These are phyloP conservation scores for Gastrolobium villosum DNA, from an alignment of 306 rosid species.

Conservation along the genomic window DNA sequence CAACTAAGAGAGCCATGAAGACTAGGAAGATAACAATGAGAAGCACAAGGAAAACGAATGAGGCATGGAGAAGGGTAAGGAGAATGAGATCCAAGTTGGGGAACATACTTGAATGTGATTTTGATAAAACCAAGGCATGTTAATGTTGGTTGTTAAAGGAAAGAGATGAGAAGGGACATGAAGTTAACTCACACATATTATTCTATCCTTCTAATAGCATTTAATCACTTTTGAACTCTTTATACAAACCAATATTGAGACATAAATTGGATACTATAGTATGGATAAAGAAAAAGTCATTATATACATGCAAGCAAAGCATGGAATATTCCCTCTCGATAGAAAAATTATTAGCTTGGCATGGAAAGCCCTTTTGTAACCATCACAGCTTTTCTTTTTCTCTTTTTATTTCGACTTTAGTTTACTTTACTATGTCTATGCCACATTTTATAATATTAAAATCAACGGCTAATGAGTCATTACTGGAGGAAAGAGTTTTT, in stretches of 20 bases:
- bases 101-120: conserved; percentile 47
- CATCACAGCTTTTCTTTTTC: conserved; percentile 15
- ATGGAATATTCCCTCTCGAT: conserved; percentile 23
- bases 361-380: conserved; percentile 34
- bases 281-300: conserved; percentile 25
- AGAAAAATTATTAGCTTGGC: background rate
- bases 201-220: conserved; percentile 52
- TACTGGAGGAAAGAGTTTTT: conserved; percentile 23
- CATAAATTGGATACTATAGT: background rate
- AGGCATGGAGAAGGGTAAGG: conserved; percentile 56
- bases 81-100: conserved; percentile 57
- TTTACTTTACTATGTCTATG: conserved; percentile 2
- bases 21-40: conserved; percentile 40
- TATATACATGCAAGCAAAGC: conserved; percentile 40
- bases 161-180: conserved; percentile 39
- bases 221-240: conserved; percentile 42
- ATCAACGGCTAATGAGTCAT: background rate
- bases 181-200: conserved; percentile 31
- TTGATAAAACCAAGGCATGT: conserved; percentile 34
- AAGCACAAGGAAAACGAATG: conserved; percentile 44
- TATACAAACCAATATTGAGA: conserved; percentile 17
- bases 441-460: conserved; percentile 28
- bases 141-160: conserved; percentile 47
- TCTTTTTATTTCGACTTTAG: conserved; percentile 9
- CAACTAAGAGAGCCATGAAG: conserved; percentile 37